A percentile compares a stretch with the other conserved stretches of the same genome.
Conservation (phyloP, 2,329 filamentous ascomycete species). For the Pyrenochaeta sp. region DNA sequence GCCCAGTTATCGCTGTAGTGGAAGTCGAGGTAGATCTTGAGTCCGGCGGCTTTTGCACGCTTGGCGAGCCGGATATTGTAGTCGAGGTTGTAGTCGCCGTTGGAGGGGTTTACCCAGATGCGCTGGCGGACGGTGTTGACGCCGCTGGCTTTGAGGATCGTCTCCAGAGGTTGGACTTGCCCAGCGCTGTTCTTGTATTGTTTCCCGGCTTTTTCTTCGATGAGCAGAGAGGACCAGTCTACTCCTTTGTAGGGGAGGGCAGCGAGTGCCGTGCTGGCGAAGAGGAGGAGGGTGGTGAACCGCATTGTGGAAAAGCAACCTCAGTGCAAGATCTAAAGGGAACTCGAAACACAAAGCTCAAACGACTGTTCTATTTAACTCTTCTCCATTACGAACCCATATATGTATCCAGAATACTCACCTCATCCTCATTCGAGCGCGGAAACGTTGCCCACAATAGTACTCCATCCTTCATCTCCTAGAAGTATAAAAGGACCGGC, state of each 20-base stretch:
- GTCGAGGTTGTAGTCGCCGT: conserved; percentile 71
- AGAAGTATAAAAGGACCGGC: too few relatives aligned
- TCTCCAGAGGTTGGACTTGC: conserved; percentile 64
- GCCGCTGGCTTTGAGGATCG: conserved; percentile 66
- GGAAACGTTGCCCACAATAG: neutral
- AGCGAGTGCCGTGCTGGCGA: conserved; percentile 41
- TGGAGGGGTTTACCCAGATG: conserved; percentile 70
- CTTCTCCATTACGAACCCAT: too few relatives aligned
- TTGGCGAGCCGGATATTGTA: conserved; percentile 75
- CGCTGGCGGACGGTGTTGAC: conserved; percentile 75
- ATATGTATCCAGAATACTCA: too few relatives aligned
- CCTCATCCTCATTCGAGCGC: too few relatives aligned
- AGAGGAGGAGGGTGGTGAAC: conserved; percentile 31
- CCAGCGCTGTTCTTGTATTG: conserved; percentile 67
- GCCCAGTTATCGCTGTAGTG: conserved; percentile 77
- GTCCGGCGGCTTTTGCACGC: conserved; percentile 67
- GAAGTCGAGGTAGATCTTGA: conserved; percentile 69
- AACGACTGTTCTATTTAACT: too few relatives aligned
- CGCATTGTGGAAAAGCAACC: conserved; percentile 30
- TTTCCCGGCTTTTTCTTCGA: conserved; percentile 69
- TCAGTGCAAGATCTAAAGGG: too few relatives aligned
- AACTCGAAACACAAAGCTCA: too few relatives aligned
- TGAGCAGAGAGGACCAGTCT: conserved; percentile 72
- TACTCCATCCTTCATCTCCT: conserved; percentile 4
- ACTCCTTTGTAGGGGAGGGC: conserved; percentile 70